Percentiles rank a stretch among this genome's conserved stretches.
phyloP scores from a whole-genome alignment of 1,139 yeast genomes.

The Kodamaea sp. region DNA sequence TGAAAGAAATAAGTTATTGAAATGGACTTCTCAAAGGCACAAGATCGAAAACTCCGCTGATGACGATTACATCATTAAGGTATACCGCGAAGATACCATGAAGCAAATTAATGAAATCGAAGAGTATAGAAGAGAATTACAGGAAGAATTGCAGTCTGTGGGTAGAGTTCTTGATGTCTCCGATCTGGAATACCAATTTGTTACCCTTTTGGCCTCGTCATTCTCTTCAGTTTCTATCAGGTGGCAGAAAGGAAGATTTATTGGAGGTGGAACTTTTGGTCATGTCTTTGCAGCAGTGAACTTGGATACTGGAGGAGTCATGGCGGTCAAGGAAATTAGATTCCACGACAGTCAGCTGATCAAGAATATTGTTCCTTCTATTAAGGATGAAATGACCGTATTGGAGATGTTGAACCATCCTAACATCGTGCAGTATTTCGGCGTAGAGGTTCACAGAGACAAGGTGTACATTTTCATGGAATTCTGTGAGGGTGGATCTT shows the following conservation, averaged over 20 bases:
- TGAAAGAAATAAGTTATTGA: constrained; percentile 56
- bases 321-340: constrained; percentile 95
- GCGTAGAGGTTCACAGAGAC: constrained; percentile 96
- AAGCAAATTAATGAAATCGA: constrained; percentile 62
- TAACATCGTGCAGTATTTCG: constrained; percentile 92
- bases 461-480: constrained; percentile 97
- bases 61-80: constrained; percentile 58
- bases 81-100: constrained; percentile 61
- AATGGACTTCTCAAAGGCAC: constrained; percentile 52
- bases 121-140: constrained; percentile 49
- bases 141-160: constrained; percentile 54
- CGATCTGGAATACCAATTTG: constrained; percentile 83
- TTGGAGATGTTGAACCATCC: constrained; percentile 94
- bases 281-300: constrained; percentile 90
- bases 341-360: constrained; percentile 88
- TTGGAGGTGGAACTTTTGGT: constrained; percentile 97
- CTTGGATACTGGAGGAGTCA: constrained; percentile 90
- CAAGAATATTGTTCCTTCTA: constrained; percentile 81
- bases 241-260: constrained; percentile 94
- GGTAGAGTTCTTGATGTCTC: constrained; percentile 90
- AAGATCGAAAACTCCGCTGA: constrained; percentile 54
- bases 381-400: constrained; percentile 95
- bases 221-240: constrained; percentile 89
- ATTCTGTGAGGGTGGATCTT: constrained; percentile 94
- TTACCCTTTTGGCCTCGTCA: constrained; percentile 84